Evolutionary conservation across 306 rosid genomes (phyloP).

Genomic region (Lagenaria siceraria): DNA sequence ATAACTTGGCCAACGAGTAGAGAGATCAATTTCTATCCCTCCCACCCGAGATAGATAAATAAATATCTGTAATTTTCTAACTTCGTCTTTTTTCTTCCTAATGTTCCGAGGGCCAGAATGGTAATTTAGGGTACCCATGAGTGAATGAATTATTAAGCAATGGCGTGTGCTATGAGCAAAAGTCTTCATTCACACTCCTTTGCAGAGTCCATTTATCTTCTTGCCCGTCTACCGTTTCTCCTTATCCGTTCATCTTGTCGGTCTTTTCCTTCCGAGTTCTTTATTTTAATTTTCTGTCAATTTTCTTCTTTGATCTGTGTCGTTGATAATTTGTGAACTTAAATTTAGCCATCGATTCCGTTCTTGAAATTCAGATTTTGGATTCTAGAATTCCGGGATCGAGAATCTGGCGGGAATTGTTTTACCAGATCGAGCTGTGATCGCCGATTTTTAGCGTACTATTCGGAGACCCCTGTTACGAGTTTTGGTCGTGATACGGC

Average conservation of each 20-base stretch:
- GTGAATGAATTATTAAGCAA: background rate
- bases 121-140: background rate
- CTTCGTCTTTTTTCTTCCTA: background rate
- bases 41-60: no score
- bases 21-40: no score
- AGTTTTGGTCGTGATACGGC: background rate
- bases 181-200: background rate
- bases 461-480: background rate
- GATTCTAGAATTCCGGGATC: background rate
- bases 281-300: background rate
- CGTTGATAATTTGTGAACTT: background rate
- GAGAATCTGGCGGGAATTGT: constrained; percentile 2
- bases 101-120: background rate
- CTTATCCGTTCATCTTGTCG: constrained; percentile 7
- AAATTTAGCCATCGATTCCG: background rate
- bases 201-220: constrained; percentile 39
- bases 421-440: background rate
- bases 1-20: no score
- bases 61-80: no score
- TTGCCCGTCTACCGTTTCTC: constrained; percentile 13
- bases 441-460: background rate
- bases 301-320: background rate
- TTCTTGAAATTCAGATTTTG: background rate
- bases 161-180: background rate
- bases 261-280: background rate